phyloP scores from a whole-genome alignment of 2,329 filamentous ascomycete species.

The Fonsecaea erecta region DNA sequence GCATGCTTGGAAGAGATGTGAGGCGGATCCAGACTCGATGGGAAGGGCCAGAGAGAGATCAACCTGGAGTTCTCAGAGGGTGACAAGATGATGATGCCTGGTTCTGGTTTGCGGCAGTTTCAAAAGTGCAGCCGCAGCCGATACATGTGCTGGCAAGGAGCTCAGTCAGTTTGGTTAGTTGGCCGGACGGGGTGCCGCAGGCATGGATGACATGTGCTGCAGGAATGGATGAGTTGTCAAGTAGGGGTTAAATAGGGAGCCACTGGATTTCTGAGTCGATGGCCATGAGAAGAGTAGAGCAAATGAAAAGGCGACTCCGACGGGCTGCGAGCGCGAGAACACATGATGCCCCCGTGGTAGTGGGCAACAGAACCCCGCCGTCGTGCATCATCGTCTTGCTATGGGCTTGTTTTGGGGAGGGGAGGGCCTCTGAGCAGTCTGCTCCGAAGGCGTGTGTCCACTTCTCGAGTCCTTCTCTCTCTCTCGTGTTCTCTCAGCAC shows the following conservation, averaged over 20 bases:
- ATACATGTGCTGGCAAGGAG: conserved; percentile 23
- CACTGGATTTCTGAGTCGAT: not conserved
- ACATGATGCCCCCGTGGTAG: conserved; percentile 11
- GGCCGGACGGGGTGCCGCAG: not conserved
- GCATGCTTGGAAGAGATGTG: conserved; percentile 32
- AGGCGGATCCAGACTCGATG: conserved; percentile 27
- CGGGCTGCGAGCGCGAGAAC: conserved; percentile 4
- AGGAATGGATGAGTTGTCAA: conserved; percentile 21
- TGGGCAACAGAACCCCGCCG: conserved; percentile 7
- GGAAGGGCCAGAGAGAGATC: conserved; percentile 19
- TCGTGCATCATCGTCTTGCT: conserved; percentile 7
- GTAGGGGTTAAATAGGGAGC: conserved; percentile 9
- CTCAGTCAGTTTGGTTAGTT: conserved; percentile 8
- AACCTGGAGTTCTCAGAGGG: conserved; percentile 15
- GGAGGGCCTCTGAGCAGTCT: not conserved
- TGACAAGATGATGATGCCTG: conserved; percentile 16
- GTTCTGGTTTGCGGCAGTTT: conserved; percentile 22
- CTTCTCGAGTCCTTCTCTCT: not conserved
- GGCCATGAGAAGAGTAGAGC: not conserved
- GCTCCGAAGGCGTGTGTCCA: conserved; percentile 5
- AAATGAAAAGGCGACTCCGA: conserved; percentile 16
- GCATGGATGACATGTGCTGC: conserved; percentile 25
- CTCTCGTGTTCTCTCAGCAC: not conserved
- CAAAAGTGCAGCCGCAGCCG: conserved; percentile 18
- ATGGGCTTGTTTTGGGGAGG: too few relatives aligned